Percentiles rank a stretch among this genome's conserved stretches.
Conservation (phyloP, 2,329 filamentous ascomycete genomes). For the Colletotrichum destructivum region DNA sequence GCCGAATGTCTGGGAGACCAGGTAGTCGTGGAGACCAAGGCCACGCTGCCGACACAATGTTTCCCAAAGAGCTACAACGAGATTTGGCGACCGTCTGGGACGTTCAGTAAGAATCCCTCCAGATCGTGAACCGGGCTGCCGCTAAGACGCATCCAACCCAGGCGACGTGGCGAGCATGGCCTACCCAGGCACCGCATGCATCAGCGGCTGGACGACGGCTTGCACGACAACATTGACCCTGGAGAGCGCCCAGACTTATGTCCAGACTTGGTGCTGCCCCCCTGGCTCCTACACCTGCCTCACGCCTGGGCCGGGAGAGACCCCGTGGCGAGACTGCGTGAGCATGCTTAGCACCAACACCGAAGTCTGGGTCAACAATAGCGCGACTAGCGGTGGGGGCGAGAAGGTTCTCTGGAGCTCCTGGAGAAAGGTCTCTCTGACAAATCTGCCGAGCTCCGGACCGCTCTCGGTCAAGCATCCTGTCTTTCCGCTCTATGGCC, state of each 20-base stretch:
- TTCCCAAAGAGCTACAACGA: conserved; percentile 12
- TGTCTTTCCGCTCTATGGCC: conserved; percentile 17
- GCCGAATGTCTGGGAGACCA: not conserved
- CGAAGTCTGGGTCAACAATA: conserved; percentile 22
- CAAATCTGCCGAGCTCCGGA: not conserved
- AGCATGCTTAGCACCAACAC: conserved; percentile 22
- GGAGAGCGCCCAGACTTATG: not conserved
- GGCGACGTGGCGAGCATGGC: conserved; percentile 17
- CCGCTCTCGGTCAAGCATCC: conserved; percentile 19
- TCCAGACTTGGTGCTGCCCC: conserved; percentile 30
- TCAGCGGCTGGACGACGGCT: conserved; percentile 27
- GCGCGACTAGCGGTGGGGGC: conserved; percentile 6
- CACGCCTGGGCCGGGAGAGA: not conserved
- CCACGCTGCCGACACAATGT: conserved; percentile 6
- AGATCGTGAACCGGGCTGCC: too few species aligned
- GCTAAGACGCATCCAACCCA: not conserved
- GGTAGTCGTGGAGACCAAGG: not conserved
- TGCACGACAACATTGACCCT: conserved; percentile 15
- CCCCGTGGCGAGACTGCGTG: conserved; percentile 12
- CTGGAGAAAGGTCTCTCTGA: conserved; percentile 4
- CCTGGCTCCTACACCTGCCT: conserved; percentile 14
- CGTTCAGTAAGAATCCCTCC: conserved; percentile 8
- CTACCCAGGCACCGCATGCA: conserved; percentile 34
- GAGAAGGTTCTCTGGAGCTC: conserved; percentile 5
- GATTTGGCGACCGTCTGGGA: conserved; percentile 2